Evolutionary conservation across 148 eudicot species (phyloP).

Genomic region (Rheum nobile): DNA sequence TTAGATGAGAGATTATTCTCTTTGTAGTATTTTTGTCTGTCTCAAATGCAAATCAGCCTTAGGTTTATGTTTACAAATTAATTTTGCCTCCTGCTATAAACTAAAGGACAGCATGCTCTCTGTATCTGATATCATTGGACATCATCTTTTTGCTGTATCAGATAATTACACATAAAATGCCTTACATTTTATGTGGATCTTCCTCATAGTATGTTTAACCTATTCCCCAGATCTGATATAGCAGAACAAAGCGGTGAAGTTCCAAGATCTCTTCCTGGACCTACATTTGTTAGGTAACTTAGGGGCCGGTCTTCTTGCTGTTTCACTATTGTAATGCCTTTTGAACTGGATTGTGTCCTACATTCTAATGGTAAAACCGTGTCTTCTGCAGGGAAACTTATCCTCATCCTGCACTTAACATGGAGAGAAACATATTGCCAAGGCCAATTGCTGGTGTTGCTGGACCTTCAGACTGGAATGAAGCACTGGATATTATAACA

Average conservation of each 20-base stretch:
- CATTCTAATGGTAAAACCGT: neutral
- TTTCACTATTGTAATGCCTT: neutral
- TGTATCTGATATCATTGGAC: neutral
- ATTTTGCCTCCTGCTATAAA: neutral
- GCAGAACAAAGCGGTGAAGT: slow-evolving; percentile 98
- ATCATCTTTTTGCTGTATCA: neutral
- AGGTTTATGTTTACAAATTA: neutral
- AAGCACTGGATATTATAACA: slow-evolving; percentile 75
- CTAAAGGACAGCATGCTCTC: neutral
- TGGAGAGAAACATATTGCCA: slow-evolving; percentile 47
- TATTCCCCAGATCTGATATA: slow-evolving; percentile 41
- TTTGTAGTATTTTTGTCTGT: neutral
- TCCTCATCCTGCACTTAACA: slow-evolving; percentile 48
- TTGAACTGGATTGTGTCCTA: neutral
- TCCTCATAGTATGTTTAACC: neutral
- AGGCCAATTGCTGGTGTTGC: slow-evolving; percentile 31
- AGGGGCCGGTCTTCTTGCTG: neutral
- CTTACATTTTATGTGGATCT: neutral
- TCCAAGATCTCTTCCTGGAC: slow-evolving; percentile 48
- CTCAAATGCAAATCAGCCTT: neutral
- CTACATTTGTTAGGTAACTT: slow-evolving; percentile 57
- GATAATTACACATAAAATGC: neutral
- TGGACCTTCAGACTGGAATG: slow-evolving; percentile 94
- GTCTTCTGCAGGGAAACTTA: slow-evolving; percentile 45
- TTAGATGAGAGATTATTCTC: neutral